phyloP scores from a whole-genome alignment of 2,329 filamentous ascomycete species.

The Trichoderma brevicompactum region DNA sequence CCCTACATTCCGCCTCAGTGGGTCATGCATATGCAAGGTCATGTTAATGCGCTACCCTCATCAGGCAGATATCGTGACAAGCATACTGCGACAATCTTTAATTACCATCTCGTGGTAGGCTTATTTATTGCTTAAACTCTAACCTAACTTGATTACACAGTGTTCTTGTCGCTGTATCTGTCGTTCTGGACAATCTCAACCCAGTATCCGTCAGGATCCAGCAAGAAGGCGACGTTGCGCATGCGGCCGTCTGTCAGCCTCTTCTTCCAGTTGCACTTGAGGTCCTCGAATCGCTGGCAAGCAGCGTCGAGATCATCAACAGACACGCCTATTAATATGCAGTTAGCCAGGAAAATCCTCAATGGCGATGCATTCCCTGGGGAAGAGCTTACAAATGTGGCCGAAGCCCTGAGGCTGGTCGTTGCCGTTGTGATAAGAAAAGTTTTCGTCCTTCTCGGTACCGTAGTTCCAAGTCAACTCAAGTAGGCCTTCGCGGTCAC shows the following conservation, averaged over 20 bases:
- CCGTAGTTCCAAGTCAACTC: conserved; percentile 87
- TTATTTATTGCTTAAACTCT: background rate
- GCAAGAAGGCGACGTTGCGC: conserved; percentile 90
- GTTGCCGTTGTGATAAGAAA: conserved; percentile 93
- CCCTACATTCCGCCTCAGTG: background rate
- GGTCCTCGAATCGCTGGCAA: conserved; percentile 81
- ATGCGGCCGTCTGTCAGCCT: conserved; percentile 87
- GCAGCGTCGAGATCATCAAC: conserved; percentile 90
- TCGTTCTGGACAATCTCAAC: conserved; percentile 81
- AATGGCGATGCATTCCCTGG: background rate
- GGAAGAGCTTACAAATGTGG: conserved; percentile 71
- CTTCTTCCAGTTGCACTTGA: conserved; percentile 92
- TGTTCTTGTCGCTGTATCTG: conserved; percentile 57
- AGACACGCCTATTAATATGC: conserved; percentile 61
- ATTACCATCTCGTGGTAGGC: background rate
- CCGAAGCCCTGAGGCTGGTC: conserved; percentile 90
- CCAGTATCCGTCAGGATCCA: conserved; percentile 90
- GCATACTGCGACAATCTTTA: too few species aligned
- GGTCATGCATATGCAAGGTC: background rate
- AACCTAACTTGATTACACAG: conserved; percentile 4
- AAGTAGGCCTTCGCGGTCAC: conserved; percentile 78
- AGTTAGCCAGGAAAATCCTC: conserved; percentile 31
- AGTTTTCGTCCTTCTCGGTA: conserved; percentile 82
- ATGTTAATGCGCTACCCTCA: too few species aligned
- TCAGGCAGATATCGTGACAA: background rate